Percentiles rank a stretch among this genome's conserved stretches.
Conservation (phyloP, 148 eudicot genomes). For the Rhododendron henanense region DNA sequence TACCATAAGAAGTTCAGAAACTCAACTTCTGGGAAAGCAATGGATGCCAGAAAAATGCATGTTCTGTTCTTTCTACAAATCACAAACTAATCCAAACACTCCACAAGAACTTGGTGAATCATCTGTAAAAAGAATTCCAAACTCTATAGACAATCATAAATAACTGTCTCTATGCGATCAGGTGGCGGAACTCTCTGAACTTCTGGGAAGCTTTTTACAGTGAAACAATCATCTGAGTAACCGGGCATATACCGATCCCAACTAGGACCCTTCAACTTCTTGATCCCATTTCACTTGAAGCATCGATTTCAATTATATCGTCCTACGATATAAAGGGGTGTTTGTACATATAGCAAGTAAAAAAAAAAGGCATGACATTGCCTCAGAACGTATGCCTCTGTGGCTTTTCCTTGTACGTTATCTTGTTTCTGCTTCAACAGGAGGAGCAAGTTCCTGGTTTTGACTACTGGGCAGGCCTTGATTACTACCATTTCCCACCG, state of each 20-base stretch:
- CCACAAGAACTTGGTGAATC: not conserved
- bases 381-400: not conserved
- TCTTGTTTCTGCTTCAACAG: conserved; percentile 16
- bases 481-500: conserved; percentile 1
- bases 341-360: not conserved
- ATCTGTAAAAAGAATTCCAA: not conserved
- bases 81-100: not conserved
- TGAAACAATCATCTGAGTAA: not conserved
- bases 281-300: not conserved
- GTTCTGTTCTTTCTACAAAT: not conserved
- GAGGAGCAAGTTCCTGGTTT: not conserved
- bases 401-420: not conserved
- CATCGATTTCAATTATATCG: not conserved
- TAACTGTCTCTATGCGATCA: not conserved
- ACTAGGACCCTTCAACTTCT: not conserved
- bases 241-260: not conserved
- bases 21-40: not conserved
- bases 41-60: not conserved
- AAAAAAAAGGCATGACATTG: not conserved
- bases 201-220: not conserved
- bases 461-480: not conserved
- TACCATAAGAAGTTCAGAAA: not conserved
- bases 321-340: not conserved
- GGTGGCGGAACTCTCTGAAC: not conserved
- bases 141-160: not conserved